phyloP scores from a whole-genome alignment of 148 eudicot genomes.

The Rheum nobile region DNA sequence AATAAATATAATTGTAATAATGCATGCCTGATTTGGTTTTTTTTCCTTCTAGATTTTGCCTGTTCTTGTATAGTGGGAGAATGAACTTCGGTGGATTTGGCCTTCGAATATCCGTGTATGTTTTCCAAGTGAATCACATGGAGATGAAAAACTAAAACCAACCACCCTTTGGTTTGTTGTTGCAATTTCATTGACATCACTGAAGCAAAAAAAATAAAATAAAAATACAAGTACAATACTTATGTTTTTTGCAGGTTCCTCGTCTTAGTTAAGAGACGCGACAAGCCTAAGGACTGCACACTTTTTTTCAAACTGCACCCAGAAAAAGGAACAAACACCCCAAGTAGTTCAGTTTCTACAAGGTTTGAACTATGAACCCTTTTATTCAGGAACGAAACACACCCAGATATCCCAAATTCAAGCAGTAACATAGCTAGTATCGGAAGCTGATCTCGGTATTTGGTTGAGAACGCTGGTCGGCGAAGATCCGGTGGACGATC shows the following conservation, averaged over 20 bases:
- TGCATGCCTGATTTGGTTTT: too few species aligned
- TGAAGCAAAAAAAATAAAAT: neutral
- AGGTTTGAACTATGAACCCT: neutral
- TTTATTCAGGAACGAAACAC: neutral
- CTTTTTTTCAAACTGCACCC: neutral
- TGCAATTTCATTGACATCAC: neutral
- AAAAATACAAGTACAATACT: neutral
- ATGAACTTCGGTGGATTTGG: neutral
- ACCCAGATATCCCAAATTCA: constrained; percentile 11
- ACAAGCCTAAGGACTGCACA: neutral
- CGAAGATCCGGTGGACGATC: constrained; percentile 54
- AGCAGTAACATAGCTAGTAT: constrained; percentile 46
- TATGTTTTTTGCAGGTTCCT: neutral
- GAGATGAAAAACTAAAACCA: neutral
- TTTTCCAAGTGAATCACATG: too few species aligned
- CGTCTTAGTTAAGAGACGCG: neutral
- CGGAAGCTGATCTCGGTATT: constrained; percentile 28
- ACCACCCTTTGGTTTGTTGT: neutral
- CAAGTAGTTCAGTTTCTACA: neutral
- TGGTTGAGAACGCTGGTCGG: constrained; percentile 67
- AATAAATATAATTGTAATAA: too few species aligned
- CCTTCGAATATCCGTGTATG: too few species aligned
- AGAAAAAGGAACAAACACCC: neutral
- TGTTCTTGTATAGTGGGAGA: neutral
- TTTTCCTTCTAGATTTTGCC: neutral